A percentile compares a stretch with the other conserved stretches of the same genome.
Conservation (phyloP, 495 filamentous ascomycete genomes). For the Hyphodiscus hymeniophilus region DNA sequence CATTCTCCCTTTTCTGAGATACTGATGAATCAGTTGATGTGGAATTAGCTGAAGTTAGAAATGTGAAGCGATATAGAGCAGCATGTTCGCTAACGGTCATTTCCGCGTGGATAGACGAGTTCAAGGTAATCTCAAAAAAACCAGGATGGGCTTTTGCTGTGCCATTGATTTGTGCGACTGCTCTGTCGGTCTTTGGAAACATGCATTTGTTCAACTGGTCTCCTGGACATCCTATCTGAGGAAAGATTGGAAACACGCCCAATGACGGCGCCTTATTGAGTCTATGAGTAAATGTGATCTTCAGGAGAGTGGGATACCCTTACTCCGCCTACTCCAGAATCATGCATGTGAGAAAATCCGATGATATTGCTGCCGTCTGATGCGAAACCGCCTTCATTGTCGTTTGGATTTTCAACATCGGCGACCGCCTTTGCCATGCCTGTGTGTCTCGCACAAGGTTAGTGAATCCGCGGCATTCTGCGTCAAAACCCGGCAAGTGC, state of each 20-base stretch:
- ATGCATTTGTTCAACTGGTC: conserved; percentile 55
- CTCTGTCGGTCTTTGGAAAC: conserved; percentile 38
- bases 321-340: conserved; percentile 69
- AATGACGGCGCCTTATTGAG: too few relatives aligned
- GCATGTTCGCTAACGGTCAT: conserved; percentile 61
- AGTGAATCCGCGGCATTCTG: too few relatives aligned
- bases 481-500: too few relatives aligned
- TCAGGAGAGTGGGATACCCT: too few relatives aligned
- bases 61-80: conserved; percentile 61
- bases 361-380: conserved; percentile 51
- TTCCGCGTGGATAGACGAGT: conserved; percentile 50
- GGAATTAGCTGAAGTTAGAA: conserved; percentile 29
- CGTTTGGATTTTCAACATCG: conserved; percentile 46
- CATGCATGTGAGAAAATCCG: conserved; percentile 67
- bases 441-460: too few relatives aligned
- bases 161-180: conserved; percentile 24
- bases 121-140: conserved; percentile 54
- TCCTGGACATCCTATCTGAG: conserved; percentile 56
- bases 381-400: conserved; percentile 51
- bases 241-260: conserved; percentile 70
- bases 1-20: too few relatives aligned
- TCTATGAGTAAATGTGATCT: too few relatives aligned
- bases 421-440: conserved; percentile 60
- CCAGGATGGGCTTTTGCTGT: conserved; percentile 54
- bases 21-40: conserved; percentile 5